A percentile compares a stretch with the other conserved stretches of the same genome.
Conservation (phyloP, 2,329 filamentous ascomycete species). For the Aspergillus pseudonomiae region DNA sequence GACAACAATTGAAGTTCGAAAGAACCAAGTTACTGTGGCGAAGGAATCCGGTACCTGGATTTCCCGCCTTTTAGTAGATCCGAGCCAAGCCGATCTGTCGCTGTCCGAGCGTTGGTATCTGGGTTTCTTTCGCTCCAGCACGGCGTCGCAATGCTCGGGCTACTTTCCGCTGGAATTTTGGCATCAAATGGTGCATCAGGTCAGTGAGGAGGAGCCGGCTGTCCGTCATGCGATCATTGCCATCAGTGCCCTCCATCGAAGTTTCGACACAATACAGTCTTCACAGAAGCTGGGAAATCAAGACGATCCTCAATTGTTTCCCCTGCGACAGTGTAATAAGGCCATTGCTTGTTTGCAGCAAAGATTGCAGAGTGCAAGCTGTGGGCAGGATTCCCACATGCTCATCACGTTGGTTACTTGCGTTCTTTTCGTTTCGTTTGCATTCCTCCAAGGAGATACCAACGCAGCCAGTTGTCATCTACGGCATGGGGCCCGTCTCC, state of each 20-base stretch:
- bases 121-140: background rate
- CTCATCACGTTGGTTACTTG: constrained; percentile 20
- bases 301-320: background rate
- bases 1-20: background rate
- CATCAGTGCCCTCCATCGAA: constrained; percentile 28
- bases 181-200: constrained; percentile 23
- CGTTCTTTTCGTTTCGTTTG: constrained; percentile 19
- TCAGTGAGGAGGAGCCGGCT: constrained; percentile 22
- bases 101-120: background rate
- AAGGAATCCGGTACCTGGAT: background rate
- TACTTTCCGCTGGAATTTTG: constrained; percentile 16
- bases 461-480: constrained; percentile 12
- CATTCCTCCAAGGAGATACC: constrained; percentile 20
- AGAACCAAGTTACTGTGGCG: background rate
- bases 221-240: constrained; percentile 30
- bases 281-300: background rate
- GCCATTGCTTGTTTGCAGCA: background rate
- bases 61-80: background rate
- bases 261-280: constrained; percentile 16
- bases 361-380: background rate
- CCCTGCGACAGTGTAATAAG: background rate
- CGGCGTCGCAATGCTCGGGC: background rate
- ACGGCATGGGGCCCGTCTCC: constrained; percentile 10
- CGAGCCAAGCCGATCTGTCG: background rate
- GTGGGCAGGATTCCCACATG: constrained; percentile 6